These are phyloP conservation scores for Mortierella sp. DNA, from an alignment of 371 early-diverging fungal species.

Conservation along the genomic window DNA sequence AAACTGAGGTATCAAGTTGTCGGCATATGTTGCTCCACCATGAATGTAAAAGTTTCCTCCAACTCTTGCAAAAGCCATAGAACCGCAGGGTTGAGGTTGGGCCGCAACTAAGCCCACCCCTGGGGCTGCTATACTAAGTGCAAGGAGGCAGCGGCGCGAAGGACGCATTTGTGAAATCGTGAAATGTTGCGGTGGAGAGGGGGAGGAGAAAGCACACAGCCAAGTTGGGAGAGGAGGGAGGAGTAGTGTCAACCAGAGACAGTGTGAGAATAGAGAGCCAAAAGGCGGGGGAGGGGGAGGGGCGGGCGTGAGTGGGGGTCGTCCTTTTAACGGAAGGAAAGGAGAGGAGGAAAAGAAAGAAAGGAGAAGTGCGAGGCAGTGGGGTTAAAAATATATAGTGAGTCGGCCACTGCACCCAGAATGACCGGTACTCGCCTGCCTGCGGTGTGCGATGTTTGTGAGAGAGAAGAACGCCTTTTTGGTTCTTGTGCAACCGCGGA, in stretches of 20 bases:
- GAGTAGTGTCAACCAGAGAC: background rate
- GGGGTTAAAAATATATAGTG: too few relatives aligned
- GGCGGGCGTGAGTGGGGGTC: background rate
- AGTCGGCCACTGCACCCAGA: too few relatives aligned
- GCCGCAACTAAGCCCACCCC: background rate
- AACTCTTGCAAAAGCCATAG: constrained; percentile 29
- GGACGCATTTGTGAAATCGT: constrained; percentile 12
- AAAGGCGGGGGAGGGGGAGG: background rate
- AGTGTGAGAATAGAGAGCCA: constrained; percentile 4
- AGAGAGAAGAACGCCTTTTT: too few relatives aligned
- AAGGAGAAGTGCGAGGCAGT: background rate
- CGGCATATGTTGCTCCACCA: constrained; percentile 22
- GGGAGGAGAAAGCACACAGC: background rate
- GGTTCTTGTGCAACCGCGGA: too few relatives aligned
- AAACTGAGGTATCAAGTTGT: constrained; percentile 19
- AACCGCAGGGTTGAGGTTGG: constrained; percentile 19
- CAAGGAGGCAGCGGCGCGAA: constrained; percentile 4
- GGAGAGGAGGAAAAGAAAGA: background rate
- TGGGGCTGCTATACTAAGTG: constrained; percentile 8
- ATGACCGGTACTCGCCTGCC: too few relatives aligned
- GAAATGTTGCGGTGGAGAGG: background rate
- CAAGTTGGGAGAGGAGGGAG: background rate
- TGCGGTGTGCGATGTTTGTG: too few relatives aligned
- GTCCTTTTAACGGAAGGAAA: background rate
- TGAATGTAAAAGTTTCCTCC: constrained; percentile 35